Evolutionary conservation across 306 rosid species (phyloP), one percentile per base, ranked within the genome.

Genomic region (Cucurbita maxima): DNA sequence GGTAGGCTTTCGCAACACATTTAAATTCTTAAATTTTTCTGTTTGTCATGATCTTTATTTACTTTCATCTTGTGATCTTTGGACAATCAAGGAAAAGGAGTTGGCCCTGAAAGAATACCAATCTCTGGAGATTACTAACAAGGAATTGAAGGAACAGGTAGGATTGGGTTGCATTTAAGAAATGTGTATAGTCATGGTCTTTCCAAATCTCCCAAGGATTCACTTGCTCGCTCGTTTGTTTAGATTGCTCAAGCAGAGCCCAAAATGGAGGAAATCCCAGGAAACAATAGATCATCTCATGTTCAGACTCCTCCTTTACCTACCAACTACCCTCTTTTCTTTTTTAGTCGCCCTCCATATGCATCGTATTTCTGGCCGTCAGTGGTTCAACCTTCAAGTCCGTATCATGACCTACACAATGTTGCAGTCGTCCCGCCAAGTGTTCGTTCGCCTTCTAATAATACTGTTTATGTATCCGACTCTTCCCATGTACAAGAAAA

Each of bases 121-220:
- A 76, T 83, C 87, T 59, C 83, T 91, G 88, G 92, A 95, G 86
- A 82, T 81, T 77, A 88, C 85, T 67, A 95, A 95, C 79, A 89
- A 79, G 87, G 78, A 79, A 59, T 75, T 95, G 62, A 95, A 89
- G 83, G 86, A 80, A 51, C 84, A 88, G 78, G 99, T 91, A 85
- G 86, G 89, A 68, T 75, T 50, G 62, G 75, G 72, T 76, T 70
- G 61, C 51, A 19, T n/a, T 45, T 47, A 34, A 43, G 76, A 81
- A 58, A 37, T 83, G 73, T 70, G 47, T 62, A 10, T 62, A 50
- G 50, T 62, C 50, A 25, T 68, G 53, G 45, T 53, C 54, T 67
- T 40, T 7, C 55, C 16, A 36, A 40, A 54, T 38, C 60, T 75
- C 22, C 76, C 52, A 5, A 55, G 38, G 36, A 72, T 66, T 44